Conservation (phyloP, 371 early-diverging fungal genomes). For the Mucor sp. region DNA sequence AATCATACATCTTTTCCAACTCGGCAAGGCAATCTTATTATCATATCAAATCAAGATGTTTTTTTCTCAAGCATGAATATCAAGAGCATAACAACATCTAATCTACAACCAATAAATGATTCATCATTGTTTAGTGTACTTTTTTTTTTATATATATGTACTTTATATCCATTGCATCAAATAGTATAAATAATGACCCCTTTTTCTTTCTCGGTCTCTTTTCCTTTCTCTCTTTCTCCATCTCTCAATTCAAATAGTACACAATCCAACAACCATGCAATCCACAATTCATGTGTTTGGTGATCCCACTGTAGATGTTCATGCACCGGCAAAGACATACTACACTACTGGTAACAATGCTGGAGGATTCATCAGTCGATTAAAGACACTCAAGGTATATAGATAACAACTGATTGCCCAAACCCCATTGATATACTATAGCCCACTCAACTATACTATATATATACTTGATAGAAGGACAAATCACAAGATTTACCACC, state of each 20-base stretch:
- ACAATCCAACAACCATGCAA: conserved; percentile 9
- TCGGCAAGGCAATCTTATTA: too few relatives aligned
- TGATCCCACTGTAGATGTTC: conserved; percentile 7
- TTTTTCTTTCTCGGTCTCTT: neutral
- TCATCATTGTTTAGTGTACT: neutral
- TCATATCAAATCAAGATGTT: too few relatives aligned
- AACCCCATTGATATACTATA: too few relatives aligned
- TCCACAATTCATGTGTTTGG: conserved; percentile 12
- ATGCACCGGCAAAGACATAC: conserved; percentile 39
- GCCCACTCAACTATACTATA: too few relatives aligned
- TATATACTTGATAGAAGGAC: conserved; percentile 5
- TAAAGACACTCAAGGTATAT: conserved; percentile 22
- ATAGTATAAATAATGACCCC: neutral
- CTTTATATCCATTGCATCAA: neutral
- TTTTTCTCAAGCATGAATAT: too few relatives aligned
- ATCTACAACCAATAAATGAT: neutral
- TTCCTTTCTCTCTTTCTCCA: neutral
- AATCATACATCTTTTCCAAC: too few relatives aligned
- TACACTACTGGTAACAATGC: conserved; percentile 51
- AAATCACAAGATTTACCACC: conserved; percentile 5
- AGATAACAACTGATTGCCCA: too few relatives aligned
- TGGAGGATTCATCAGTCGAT: conserved; percentile 7
- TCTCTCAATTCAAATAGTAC: neutral
- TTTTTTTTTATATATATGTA: neutral
- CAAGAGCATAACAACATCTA: neutral